A percentile compares a stretch with the other conserved stretches of the same genome.
These are phyloP conservation scores for Pestalotiopsis sp. DNA, from an alignment of 2,329 filamentous ascomycete species.

Conservation along the genomic window DNA sequence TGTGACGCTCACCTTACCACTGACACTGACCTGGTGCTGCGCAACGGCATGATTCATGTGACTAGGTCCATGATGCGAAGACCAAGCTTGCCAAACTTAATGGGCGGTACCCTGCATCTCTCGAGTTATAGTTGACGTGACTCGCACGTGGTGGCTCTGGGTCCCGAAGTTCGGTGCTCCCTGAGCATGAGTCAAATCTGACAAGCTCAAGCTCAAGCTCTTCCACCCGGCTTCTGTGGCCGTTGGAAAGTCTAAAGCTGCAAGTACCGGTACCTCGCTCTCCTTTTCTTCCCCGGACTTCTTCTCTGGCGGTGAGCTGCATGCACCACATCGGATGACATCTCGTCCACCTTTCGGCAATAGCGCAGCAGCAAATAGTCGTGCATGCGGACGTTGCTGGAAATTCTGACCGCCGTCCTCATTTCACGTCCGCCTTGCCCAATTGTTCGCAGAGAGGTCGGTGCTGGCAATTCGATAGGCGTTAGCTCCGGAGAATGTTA, in stretches of 20 bases:
- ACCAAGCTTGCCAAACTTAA: background rate
- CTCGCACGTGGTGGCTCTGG: background rate
- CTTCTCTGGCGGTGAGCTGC: background rate
- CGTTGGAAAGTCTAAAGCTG: background rate
- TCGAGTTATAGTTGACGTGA: background rate
- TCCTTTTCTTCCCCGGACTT: background rate
- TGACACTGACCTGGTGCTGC: background rate
- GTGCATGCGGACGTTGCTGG: background rate
- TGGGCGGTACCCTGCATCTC: background rate
- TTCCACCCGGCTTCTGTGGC: background rate
- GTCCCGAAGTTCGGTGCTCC: background rate
- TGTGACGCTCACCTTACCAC: background rate
- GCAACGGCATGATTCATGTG: background rate
- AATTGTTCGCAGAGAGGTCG: background rate
- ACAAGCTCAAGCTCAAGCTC: background rate
- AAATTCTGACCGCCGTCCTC: background rate
- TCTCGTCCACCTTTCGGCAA: background rate
- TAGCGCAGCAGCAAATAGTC: background rate
- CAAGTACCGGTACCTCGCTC: background rate
- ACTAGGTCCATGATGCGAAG: background rate
- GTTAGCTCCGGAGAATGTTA: slow-evolving; percentile 19
- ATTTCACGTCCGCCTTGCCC: background rate
- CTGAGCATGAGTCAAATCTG: background rate
- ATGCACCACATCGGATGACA: background rate
- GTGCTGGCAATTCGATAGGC: slow-evolving; percentile 30